Conservation (phyloP, 108 stramenopile genomes). For the Nitzschia sp. region DNA sequence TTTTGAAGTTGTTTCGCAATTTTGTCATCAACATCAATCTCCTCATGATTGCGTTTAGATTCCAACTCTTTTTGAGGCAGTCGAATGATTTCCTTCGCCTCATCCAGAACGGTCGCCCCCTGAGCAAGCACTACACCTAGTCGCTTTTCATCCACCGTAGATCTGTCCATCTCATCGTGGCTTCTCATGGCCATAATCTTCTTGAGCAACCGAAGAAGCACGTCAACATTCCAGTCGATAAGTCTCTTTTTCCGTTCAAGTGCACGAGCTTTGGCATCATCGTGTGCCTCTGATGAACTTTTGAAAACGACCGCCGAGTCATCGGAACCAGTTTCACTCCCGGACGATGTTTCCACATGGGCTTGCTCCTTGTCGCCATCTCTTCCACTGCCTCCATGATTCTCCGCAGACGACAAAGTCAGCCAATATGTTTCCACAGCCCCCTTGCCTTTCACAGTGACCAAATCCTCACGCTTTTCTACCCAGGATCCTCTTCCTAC, state of each 20-base stretch:
- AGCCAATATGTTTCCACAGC: slow-evolving; percentile 11
- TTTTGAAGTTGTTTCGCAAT: slow-evolving; percentile 20
- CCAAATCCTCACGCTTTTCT: slow-evolving; percentile 30
- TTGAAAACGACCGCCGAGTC: neutral
- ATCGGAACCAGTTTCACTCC: too few relatives aligned
- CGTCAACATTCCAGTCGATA: slow-evolving; percentile 36
- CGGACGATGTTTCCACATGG: too few relatives aligned
- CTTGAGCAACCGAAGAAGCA: slow-evolving; percentile 18
- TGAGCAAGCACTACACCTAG: too few relatives aligned
- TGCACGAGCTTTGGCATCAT: neutral
- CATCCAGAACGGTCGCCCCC: slow-evolving; percentile 7
- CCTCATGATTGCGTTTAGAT: neutral
- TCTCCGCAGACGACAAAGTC: neutral
- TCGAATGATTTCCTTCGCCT: slow-evolving; percentile 6
- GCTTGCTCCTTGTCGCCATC: neutral
- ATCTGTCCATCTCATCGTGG: neutral
- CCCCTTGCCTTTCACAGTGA: slow-evolving; percentile 64
- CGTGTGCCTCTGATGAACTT: neutral
- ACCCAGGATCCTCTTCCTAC: slow-evolving; percentile 49
- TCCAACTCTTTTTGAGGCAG: neutral
- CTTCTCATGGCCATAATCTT: slow-evolving; percentile 21
- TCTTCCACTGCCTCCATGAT: neutral
- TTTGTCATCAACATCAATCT: slow-evolving; percentile 5
- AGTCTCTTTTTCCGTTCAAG: slow-evolving; percentile 26
- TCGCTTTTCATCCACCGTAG: neutral